Evolutionary conservation across 75 land plant species (phyloP).

Genomic region (Sequoia sempervirens): DNA sequence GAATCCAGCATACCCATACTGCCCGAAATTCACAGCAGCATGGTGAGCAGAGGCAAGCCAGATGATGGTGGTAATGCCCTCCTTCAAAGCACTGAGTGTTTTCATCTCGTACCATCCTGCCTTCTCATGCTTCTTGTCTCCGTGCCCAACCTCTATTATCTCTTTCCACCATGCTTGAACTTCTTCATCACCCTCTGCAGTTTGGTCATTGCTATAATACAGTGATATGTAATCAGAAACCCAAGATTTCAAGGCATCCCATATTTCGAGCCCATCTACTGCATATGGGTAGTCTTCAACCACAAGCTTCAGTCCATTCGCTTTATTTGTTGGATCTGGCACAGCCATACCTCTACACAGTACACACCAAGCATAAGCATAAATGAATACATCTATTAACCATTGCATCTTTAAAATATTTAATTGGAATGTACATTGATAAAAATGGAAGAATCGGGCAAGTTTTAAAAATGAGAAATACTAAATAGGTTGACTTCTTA

Average conservation of each 20-base stretch:
- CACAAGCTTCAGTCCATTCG: conserved; percentile 15
- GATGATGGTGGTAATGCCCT: conserved; percentile 35
- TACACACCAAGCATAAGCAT: neutral
- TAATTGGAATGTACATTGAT: neutral
- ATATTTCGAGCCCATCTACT: conserved; percentile 30
- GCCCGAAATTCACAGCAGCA: conserved; percentile 70
- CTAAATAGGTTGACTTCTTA: too few species aligned
- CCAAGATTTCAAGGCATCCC: neutral
- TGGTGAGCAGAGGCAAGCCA: conserved; percentile 54
- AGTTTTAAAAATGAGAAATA: neutral
- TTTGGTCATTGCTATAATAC: conserved; percentile 23
- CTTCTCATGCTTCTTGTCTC: conserved; percentile 38
- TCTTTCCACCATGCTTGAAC: conserved; percentile 52
- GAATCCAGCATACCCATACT: conserved; percentile 47
- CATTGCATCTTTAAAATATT: neutral
- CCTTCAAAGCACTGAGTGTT: conserved; percentile 17
- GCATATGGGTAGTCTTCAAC: conserved; percentile 48
- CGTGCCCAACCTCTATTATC: conserved; percentile 37
- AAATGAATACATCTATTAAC: neutral
- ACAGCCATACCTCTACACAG: conserved; percentile 53
- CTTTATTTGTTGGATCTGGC: neutral
- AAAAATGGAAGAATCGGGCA: too few species aligned
- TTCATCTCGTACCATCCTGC: conserved; percentile 26
- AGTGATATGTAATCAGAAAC: neutral
- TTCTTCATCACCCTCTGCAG: conserved; percentile 26